Conservation (phyloP, 768 basidiomycete species). For the Zangia roseola region DNA sequence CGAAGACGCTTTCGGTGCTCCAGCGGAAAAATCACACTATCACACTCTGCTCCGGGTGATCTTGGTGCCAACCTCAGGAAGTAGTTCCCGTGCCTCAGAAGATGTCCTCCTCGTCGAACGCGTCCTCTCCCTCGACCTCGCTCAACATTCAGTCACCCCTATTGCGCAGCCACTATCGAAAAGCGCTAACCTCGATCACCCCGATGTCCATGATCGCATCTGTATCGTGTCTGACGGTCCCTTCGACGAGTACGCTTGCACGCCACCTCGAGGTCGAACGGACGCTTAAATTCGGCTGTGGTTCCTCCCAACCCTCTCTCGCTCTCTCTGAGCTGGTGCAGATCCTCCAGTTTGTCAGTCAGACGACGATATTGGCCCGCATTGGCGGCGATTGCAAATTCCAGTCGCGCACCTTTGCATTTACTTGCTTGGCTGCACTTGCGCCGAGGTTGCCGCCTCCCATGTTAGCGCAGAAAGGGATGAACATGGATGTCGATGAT, state of each 20-base stretch:
- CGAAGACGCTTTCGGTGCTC: neutral
- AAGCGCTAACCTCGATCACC: constrained; percentile 7
- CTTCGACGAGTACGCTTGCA: neutral
- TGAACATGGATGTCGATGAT: neutral
- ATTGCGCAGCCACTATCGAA: neutral
- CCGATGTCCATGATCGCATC: constrained; percentile 11
- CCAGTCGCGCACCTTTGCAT: constrained; percentile 16
- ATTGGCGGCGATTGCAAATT: constrained; percentile 12
- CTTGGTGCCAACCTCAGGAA: neutral
- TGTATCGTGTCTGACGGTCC: neutral
- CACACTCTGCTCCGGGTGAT: constrained; percentile 10
- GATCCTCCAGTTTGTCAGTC: constrained; percentile 11
- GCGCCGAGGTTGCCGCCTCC: constrained; percentile 3
- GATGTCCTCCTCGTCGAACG: constrained; percentile 15
- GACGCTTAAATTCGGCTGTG: constrained; percentile 1
- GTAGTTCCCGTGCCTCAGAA: neutral
- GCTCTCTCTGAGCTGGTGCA: constrained; percentile 3
- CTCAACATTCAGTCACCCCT: constrained; percentile 4
- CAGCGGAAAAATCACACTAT: neutral
- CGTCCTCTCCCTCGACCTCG: constrained; percentile 10
- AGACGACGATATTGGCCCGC: constrained; percentile 1
- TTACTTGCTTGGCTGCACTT: constrained; percentile 10
- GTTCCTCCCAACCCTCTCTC: neutral
- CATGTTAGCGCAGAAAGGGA: neutral
- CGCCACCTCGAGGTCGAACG: constrained; percentile 14